These are phyloP conservation scores for Euphrasia arctica DNA, from an alignment of 305 asterid species.

Conservation along the genomic window DNA sequence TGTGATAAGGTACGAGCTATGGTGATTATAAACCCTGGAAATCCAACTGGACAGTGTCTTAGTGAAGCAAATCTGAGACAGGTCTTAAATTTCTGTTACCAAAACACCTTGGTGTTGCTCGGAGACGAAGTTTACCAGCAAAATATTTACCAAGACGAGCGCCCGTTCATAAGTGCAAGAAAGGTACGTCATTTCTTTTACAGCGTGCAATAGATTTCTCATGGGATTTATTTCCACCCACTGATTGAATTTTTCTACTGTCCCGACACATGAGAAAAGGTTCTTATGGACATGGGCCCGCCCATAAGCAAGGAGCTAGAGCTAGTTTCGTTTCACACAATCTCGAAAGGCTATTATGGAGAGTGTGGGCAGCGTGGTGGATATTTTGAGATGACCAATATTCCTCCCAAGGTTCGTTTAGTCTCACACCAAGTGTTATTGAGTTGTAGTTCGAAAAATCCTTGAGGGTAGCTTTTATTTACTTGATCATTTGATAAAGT, in stretches of 20 bases:
- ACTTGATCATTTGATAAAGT: no score
- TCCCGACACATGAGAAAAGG: slow-evolving; percentile 36
- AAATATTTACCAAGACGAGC: slow-evolving; percentile 97
- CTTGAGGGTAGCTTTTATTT: no score
- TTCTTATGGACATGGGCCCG: slow-evolving; percentile 84
- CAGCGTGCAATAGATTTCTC: not conserved
- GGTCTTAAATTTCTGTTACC: slow-evolving; percentile 70
- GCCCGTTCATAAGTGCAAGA: slow-evolving; percentile 82
- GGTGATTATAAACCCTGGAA: slow-evolving; percentile 99
- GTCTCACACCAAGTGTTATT: not conserved
- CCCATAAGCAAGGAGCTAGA: slow-evolving; percentile 81
- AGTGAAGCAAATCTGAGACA: slow-evolving; percentile 76
- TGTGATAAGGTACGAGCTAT: slow-evolving; percentile 82
- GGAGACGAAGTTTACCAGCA: slow-evolving; percentile 99
- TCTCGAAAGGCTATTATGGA: slow-evolving; percentile 95
- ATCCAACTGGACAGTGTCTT: slow-evolving; percentile 98
- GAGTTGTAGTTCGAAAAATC: not conserved
- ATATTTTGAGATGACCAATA: slow-evolving; percentile 96
- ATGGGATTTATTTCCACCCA: not conserved
- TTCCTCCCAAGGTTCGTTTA: slow-evolving; percentile 70
- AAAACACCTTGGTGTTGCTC: slow-evolving; percentile 77
- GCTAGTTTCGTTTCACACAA: slow-evolving; percentile 95
- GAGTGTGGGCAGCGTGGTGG: slow-evolving; percentile 99
- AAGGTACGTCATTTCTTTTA: slow-evolving; percentile 48
- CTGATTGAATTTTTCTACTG: not conserved